Base-by-base conservation (phyloP, 164 flowering plant genomes). In the Vitis rupestris region DNA sequence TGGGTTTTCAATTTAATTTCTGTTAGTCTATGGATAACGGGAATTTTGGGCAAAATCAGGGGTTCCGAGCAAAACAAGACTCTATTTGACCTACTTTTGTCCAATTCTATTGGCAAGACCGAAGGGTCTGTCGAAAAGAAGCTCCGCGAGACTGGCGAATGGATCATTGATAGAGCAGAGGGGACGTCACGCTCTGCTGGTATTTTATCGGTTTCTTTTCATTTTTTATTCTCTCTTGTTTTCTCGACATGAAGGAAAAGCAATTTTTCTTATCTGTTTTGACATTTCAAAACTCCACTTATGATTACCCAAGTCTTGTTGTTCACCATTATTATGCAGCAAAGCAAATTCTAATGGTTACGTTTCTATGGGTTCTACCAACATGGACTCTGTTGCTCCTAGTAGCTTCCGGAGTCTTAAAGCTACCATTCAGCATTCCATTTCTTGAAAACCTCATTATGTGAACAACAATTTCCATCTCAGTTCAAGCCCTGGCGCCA, bases 91-190 rank as follows among this genome's bases (percentile, higher is more conserved):
- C 71, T 44, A 49, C n/a, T 83, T 2, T 51, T 80, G 72, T 72
- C 80, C 58, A 78, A 59, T 48, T 59, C 79, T 9, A 68, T 67
- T 44, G 80, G 85, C 14, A 66, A 66, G 67, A 69, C 66, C 50
- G 92, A 87, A 74, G 79, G 83, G 6, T 14, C 75, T 6, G 53
- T 82, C 44, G 84, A 84, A 81, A 81, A 79, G 82, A 75, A 72
- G 79, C 82, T 87, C n/a, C 75, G 88, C 0, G 82, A 86, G 80
- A 82, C 84, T 0, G 89, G 92, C 49, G 89, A 87, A 69, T 83
- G 83, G 85, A 12, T 87, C 13, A 48, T 55, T 59, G 63, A 67
- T 17, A 8, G 37, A 56, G 68, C 81, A 10, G 85, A 82, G 57
- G 52, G 57, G 8, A 6, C 73, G n/a, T 68, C 84, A 48, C 75